Conservation (phyloP, 805 yeast genomes). For the Kuraishia hungarica region DNA sequence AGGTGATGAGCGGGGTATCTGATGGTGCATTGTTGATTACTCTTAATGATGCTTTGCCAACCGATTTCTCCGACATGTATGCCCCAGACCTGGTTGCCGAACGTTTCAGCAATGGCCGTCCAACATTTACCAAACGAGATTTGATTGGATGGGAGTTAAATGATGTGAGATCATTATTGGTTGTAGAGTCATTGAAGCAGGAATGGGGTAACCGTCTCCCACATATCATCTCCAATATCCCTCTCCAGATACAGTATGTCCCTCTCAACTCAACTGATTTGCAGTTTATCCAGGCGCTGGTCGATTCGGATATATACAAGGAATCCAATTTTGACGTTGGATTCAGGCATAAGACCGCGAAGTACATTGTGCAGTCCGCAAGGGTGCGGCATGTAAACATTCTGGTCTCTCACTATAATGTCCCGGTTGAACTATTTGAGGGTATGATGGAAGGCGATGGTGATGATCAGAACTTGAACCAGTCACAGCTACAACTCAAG, state of each 20-base stretch:
- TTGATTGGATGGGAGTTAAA: slow-evolving; percentile 65
- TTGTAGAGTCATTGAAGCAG: slow-evolving; percentile 38
- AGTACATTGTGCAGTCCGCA: slow-evolving; percentile 51
- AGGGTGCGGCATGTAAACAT: slow-evolving; percentile 33
- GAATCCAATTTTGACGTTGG: slow-evolving; percentile 50
- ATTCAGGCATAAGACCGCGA: slow-evolving; percentile 52
- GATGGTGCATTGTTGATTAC: background rate
- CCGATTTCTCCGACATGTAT: slow-evolving; percentile 45
- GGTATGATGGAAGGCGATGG: background rate
- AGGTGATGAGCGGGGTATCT: background rate
- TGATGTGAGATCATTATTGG: slow-evolving; percentile 57
- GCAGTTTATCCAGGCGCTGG: slow-evolving; percentile 38
- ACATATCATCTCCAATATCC: slow-evolving; percentile 15
- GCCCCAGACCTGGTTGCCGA: slow-evolving; percentile 43
- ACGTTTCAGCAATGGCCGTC: slow-evolving; percentile 49
- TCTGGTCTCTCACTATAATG: slow-evolving; percentile 15
- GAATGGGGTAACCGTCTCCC: slow-evolving; percentile 54
- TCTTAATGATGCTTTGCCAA: slow-evolving; percentile 40
- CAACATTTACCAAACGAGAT: slow-evolving; percentile 52
- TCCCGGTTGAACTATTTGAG: slow-evolving; percentile 13
- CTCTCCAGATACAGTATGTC: slow-evolving; percentile 21
- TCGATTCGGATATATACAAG: slow-evolving; percentile 52
- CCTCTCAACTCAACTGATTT: slow-evolving; percentile 46
- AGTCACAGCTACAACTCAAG: slow-evolving; percentile 1
- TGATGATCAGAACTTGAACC: slow-evolving; percentile 8